These are phyloP conservation scores for Scytalidium lignicola DNA, from an alignment of 2,329 filamentous ascomycete species.

Conservation along the genomic window DNA sequence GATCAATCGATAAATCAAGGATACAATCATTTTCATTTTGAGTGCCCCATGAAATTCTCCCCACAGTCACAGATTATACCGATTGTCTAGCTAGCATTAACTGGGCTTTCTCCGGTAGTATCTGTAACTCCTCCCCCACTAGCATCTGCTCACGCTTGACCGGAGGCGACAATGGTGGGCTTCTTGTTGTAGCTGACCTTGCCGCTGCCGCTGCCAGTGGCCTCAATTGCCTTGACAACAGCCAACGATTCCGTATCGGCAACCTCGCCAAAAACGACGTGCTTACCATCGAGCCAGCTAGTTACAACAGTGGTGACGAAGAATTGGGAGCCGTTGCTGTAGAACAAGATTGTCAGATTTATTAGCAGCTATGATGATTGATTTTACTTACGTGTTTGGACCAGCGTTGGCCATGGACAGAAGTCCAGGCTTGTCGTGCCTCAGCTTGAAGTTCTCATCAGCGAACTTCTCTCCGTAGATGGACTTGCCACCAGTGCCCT, in stretches of 20 bases:
- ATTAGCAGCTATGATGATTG: constrained; percentile 49
- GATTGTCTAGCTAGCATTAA: neutral
- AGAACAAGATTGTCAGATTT: constrained; percentile 45
- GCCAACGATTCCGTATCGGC: constrained; percentile 39
- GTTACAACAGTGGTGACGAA: constrained; percentile 94
- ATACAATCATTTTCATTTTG: neutral
- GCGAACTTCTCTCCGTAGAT: constrained; percentile 94
- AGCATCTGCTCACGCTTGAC: constrained; percentile 38
- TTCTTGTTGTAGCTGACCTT: constrained; percentile 50
- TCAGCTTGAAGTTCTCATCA: constrained; percentile 82
- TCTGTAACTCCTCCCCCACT: neutral
- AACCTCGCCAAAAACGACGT: constrained; percentile 84
- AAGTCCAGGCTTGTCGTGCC: constrained; percentile 71
- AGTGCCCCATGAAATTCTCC: neutral
- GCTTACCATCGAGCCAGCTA: constrained; percentile 76
- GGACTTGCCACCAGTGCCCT: constrained; percentile 78
- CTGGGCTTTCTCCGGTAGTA: neutral
- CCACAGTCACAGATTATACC: neutral
- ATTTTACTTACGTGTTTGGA: constrained; percentile 70
- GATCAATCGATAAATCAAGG: neutral
- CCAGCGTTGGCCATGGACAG: constrained; percentile 96
- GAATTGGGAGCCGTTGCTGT: constrained; percentile 95
- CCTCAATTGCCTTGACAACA: constrained; percentile 58
- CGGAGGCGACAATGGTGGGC: constrained; percentile 53
- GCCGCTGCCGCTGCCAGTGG: constrained; percentile 50